Base-by-base conservation (phyloP, 768 basidiomycete genomes). In the Naematelia encephala region DNA sequence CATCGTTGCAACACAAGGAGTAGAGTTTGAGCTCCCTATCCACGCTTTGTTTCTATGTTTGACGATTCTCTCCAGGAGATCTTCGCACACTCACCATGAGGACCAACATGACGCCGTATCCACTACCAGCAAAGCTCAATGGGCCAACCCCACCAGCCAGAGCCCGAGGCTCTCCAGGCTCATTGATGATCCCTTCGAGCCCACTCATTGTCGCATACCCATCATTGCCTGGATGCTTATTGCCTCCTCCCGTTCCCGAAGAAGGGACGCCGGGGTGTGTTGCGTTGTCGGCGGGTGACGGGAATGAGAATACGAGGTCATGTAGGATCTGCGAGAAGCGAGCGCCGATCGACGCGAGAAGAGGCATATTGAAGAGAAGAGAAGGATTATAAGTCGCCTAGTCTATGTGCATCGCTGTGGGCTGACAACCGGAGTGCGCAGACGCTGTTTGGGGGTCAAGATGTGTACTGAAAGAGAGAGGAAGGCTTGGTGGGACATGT, bases 51-150 rank as follows among this genome's bases (percentile, higher is more conserved):
- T n/a, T n/a, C n/a, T n/a, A n/a, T n/a, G n/a, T n/a, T n/a, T n/a
- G n/a, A n/a, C n/a, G n/a, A n/a, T n/a, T n/a, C n/a, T n/a, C n/a
- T 19, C 28, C 21, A 19, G 34, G 4, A 55, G 8, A 21, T 57
- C 30, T 23, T 28, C 28, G 23, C 22, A 21, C 26, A 64, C 68
- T 52, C 48, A 74, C 73, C 70, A 70, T 72, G 30, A 74, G 29
- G 23, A 74, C 62, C 23, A 74, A 60, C 50, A 64, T 64, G 44
- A 74, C 56, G 5, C 73, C 73, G 63, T 74, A 74, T 11, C 70
- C 70, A 48, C 68, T 68, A 16, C 68, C 69, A 1, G 63, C 63
- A 51, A 74, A 72, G 47, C 67, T 68, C 11, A 74, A 46, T 0
- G 70, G 68, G 5, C 73, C 73, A 1, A 74, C 57, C 13, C 73